phyloP scores from a whole-genome alignment of 2,329 filamentous ascomycete species.

The Phialophora expanda region DNA sequence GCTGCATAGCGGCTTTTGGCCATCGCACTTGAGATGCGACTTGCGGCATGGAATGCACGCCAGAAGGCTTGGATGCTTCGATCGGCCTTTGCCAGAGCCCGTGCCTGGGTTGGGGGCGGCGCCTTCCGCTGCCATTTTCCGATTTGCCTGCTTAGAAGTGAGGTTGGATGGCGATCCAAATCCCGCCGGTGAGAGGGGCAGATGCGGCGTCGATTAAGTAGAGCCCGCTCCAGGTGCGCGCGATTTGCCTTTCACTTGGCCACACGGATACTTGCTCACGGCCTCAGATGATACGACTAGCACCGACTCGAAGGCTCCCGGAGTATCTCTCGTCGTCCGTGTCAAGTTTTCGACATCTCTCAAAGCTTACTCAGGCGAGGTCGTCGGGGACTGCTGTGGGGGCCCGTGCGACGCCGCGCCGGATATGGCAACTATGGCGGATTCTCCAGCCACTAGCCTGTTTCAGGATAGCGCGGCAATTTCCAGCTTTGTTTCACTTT shows the following conservation, averaged over 20 bases:
- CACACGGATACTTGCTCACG: background rate
- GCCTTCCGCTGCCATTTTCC: constrained; percentile 12
- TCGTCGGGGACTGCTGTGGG: constrained; percentile 17
- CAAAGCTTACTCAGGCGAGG: constrained; percentile 17
- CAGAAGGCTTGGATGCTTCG: constrained; percentile 44
- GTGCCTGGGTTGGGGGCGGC: constrained; percentile 9
- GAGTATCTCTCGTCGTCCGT: background rate
- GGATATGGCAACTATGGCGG: constrained; percentile 19
- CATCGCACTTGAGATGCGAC: constrained; percentile 79
- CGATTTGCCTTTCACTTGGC: background rate
- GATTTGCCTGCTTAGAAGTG: constrained; percentile 13
- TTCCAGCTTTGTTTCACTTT: background rate
- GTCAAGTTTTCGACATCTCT: background rate
- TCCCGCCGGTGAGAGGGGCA: background rate
- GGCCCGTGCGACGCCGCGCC: background rate
- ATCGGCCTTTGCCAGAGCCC: constrained; percentile 35
- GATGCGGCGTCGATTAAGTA: constrained; percentile 11
- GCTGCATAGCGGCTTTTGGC: constrained; percentile 67
- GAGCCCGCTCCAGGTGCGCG: background rate
- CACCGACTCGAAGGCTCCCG: background rate
- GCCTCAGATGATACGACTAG: no score
- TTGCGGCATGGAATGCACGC: constrained; percentile 57
- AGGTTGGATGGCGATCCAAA: constrained; percentile 8
- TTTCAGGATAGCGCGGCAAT: constrained; percentile 14
- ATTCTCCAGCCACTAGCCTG: background rate